Percentiles rank a stretch among this genome's conserved stretches.
Evolutionary conservation across 1,139 yeast genomes (phyloP).

Genomic region (Tardiomyces blankii): DNA sequence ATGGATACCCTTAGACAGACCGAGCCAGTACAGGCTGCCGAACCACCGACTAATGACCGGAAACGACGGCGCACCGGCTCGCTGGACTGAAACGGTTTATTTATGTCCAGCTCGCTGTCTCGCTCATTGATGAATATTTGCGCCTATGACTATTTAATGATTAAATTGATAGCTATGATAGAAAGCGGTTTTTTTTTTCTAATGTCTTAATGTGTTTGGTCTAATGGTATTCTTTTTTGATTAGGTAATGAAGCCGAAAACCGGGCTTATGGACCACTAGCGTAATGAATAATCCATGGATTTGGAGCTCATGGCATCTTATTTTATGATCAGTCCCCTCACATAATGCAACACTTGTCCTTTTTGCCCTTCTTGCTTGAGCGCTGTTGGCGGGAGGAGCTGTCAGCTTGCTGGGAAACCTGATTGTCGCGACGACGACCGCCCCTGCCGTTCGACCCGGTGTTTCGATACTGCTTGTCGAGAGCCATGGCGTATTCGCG

Average conservation of each 20-base stretch:
- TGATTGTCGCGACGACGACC: too few species aligned
- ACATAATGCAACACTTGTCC: constrained; percentile 15
- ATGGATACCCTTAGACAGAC: background rate
- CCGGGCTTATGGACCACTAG: too few species aligned
- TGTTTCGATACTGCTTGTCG: constrained; percentile 40
- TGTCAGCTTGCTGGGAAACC: constrained; percentile 1
- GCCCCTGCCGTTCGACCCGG: too few species aligned
- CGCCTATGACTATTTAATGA: background rate
- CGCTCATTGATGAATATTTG: background rate
- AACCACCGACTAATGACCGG: background rate
- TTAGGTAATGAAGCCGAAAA: too few species aligned
- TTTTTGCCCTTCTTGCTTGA: constrained; percentile 11
- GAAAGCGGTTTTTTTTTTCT: background rate
- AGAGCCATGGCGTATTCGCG: constrained; percentile 16
- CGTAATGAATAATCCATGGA: too few species aligned
- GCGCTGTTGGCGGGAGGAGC: constrained; percentile 2
- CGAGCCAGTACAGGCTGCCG: background rate
- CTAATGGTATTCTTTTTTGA: too few species aligned
- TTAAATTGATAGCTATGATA: background rate
- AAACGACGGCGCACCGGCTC: background rate
- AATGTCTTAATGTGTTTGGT: too few species aligned
- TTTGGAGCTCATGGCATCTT: too few species aligned
- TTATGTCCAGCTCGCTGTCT: too few species aligned
- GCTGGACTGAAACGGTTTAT: too few species aligned
- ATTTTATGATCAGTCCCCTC: too few species aligned